phyloP scores from a whole-genome alignment of 1,284 basidiomycete genomes.

The Tilletia walkeri region DNA sequence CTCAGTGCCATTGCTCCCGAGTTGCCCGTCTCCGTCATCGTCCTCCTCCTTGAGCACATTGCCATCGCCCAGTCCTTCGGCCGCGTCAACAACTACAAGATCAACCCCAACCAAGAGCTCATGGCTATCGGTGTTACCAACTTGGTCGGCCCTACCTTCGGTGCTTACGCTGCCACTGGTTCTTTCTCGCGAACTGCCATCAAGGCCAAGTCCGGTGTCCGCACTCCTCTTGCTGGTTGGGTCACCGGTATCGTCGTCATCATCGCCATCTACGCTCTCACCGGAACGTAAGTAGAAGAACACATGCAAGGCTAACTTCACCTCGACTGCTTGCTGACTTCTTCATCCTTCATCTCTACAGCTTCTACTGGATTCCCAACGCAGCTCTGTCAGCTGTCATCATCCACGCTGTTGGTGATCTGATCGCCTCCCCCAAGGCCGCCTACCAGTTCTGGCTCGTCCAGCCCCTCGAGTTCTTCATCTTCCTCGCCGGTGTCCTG shows the following conservation, averaged over 20 bases:
- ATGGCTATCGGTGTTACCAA: conserved; percentile 97
- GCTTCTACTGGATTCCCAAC: conserved; percentile 57
- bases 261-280: conserved; percentile 85
- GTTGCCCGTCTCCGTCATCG: conserved; percentile 88
- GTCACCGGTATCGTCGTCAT: conserved; percentile 84
- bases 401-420: conserved; percentile 83
- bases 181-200: conserved; percentile 96
- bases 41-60: conserved; percentile 93
- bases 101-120: conserved; percentile 94
- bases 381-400: conserved; percentile 81
- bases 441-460: conserved; percentile 92
- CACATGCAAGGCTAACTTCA: conserved; percentile 32
- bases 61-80: conserved; percentile 91
- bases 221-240: conserved; percentile 87
- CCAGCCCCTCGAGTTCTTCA: conserved; percentile 86
- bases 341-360: neutral
- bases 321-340: neutral
- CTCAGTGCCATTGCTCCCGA: conserved; percentile 71
- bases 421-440: conserved; percentile 81
- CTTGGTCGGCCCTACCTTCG: conserved; percentile 64
- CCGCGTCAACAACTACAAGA: conserved; percentile 92
- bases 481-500: conserved; percentile 83
- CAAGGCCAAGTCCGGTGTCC: conserved; percentile 92
- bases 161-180: conserved; percentile 92
- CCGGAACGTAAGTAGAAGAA: conserved; percentile 40